Conservation (phyloP, 176 grass and related monocot genomes). For the Bolboschoenus planiculmis region DNA sequence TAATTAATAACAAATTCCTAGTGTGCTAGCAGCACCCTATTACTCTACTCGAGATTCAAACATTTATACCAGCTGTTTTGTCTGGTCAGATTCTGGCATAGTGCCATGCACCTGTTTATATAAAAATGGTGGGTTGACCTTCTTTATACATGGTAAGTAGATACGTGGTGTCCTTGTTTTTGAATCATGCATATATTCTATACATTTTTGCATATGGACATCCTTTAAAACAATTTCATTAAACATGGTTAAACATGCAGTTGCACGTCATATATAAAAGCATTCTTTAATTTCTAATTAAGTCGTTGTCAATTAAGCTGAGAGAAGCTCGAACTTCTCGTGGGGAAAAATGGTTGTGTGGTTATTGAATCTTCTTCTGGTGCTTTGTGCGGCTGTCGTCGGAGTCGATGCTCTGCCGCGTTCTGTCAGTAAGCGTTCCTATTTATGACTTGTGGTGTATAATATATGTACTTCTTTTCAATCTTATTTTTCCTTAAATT, state of each 20-base stretch:
- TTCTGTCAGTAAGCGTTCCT: conserved; percentile 1
- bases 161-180: neutral
- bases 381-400: neutral
- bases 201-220: neutral
- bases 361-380: neutral
- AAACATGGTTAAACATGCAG: neutral
- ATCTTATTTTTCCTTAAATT: neutral
- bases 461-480: neutral
- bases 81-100: neutral
- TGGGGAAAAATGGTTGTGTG: neutral
- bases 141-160: neutral
- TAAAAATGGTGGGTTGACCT: neutral
- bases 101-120: no score
- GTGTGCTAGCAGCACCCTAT: neutral
- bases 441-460: neutral
- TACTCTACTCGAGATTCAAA: neutral
- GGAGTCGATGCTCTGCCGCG: neutral
- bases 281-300: neutral
- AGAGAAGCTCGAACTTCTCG: neutral
- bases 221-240: neutral
- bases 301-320: neutral
- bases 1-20: neutral
- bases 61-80: neutral
- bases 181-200: neutral
- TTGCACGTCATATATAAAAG: neutral